Evolutionary conservation across 768 basidiomycete genomes (phyloP), one percentile per base, ranked within the genome.

Genomic region (Gautieria morchelliformis): DNA sequence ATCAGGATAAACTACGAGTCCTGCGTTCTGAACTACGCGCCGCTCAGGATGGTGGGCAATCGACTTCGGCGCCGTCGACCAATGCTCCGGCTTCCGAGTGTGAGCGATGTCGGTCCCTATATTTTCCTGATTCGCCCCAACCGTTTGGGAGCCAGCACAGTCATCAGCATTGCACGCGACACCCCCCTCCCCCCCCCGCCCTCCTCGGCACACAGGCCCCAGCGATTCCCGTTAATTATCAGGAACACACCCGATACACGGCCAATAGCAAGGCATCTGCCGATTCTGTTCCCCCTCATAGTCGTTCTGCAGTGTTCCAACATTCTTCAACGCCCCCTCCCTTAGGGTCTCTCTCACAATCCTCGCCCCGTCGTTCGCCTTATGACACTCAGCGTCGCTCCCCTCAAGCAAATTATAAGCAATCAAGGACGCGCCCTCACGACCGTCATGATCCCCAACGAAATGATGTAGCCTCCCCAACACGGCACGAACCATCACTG

Each of bases 1-100:
- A 57, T 39, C 46, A 30, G 35, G 56, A 57, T 1, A 32, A 49
- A 32, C 20, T 57, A 19, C 45, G 37, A 33, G 56, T 32, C 8
- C 56, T 57, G n/a, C 56, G 56, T 24, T 57, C 46, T 19, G 56
- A 57, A 57, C 45, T 57, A 15, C 33, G n/a, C 22, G 45, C 56
- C n/a, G 27, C 37, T 17, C 56, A 50, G 30, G 44, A 49, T 37
- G 56, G 37, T 27, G 9, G 32, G 24, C 20, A 20, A 32, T 57
- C 47, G 37, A 37, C 15, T 12, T 44, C 53, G 4, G 47, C 46
- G 17, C 46, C 15, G 35, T 57, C 47, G 37, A 57, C 22, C 9
- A 27, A 48, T 30, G 19, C 35, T 35, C 24, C 15, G 11, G 35
- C 46, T 12, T 24, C 41, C 42, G n/a, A 44, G 24, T 40, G 42